Conservation (phyloP, 495 filamentous ascomycete species). For the Penicillium silybi region DNA sequence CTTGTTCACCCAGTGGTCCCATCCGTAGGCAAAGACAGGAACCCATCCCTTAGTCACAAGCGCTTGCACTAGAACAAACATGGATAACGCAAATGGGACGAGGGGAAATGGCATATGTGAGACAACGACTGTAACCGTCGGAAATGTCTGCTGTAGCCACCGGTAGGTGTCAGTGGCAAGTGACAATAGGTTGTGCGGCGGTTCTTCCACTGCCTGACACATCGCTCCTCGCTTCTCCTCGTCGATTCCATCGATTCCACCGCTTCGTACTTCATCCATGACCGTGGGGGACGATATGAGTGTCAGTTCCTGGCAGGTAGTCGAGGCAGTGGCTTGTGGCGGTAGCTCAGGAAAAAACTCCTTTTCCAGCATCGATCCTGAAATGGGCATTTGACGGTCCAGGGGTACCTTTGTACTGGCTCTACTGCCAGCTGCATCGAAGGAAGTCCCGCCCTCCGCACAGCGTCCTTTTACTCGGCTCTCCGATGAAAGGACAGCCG, state of each 20-base stretch:
- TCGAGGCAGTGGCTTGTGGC: not conserved
- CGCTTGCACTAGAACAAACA: slow-evolving; percentile 67
- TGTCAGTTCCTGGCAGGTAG: not conserved
- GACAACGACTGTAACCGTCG: slow-evolving; percentile 57
- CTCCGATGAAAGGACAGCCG: not conserved
- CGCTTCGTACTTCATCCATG: not conserved
- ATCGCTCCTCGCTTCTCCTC: slow-evolving; percentile 8
- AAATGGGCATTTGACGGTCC: slow-evolving; percentile 2
- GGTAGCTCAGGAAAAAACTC: slow-evolving; percentile 9
- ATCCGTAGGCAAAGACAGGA: slow-evolving; percentile 60
- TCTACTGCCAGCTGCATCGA: not conserved
- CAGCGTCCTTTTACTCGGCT: not conserved
- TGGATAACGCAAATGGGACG: slow-evolving; percentile 60
- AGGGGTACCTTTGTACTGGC: not conserved
- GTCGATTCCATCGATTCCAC: slow-evolving; percentile 5
- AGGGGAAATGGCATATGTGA: slow-evolving; percentile 58
- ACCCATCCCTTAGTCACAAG: slow-evolving; percentile 67
- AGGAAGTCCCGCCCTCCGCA: not conserved
- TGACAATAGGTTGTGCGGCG: slow-evolving; percentile 45
- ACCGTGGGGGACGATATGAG: slow-evolving; percentile 4
- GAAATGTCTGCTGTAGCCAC: slow-evolving; percentile 64
- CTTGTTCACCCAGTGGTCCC: slow-evolving; percentile 62
- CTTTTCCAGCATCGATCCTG: slow-evolving; percentile 9
- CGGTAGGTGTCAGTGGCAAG: slow-evolving; percentile 33
- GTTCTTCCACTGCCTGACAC: not conserved